Conservation (phyloP, 768 basidiomycete genomes). For the Atractiella rhizophila region DNA sequence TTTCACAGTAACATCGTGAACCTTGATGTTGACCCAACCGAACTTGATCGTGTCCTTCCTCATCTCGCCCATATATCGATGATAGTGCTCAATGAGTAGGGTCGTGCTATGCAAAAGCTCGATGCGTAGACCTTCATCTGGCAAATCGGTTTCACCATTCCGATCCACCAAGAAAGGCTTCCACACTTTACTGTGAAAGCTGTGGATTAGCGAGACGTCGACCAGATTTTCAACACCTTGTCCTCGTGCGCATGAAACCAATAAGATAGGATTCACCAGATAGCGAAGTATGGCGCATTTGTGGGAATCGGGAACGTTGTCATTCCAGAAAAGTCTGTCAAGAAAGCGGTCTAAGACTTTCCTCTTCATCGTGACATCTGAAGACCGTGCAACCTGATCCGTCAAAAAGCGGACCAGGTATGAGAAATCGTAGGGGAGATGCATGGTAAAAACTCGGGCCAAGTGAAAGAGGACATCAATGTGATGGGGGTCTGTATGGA, state of each 20-base stretch:
- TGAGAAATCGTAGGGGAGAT: conserved; percentile 56
- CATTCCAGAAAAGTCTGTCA: conserved; percentile 49
- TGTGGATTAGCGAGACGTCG: conserved; percentile 41
- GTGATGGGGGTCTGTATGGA: conserved; percentile 32
- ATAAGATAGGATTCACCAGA: conserved; percentile 61
- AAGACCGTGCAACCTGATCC: conserved; percentile 48
- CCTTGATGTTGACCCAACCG: conserved; percentile 61
- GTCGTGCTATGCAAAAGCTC: conserved; percentile 77
- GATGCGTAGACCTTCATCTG: conserved; percentile 64
- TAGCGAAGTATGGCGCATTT: conserved; percentile 43
- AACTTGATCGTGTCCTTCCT: conserved; percentile 83
- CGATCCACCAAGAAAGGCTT: conserved; percentile 41
- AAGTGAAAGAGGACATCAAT: conserved; percentile 75
- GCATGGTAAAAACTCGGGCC: conserved; percentile 50
- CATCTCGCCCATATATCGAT: conserved; percentile 47
- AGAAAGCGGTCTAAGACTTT: conserved; percentile 63
- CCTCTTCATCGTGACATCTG: conserved; percentile 40
- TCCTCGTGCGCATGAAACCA: conserved; percentile 42
- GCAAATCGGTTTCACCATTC: conserved; percentile 18
- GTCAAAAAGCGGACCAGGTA: conserved; percentile 63
- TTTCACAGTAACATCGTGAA: conserved; percentile 73
- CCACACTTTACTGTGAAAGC: conserved; percentile 56
- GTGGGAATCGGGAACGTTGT: conserved; percentile 39
- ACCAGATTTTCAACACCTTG: conserved; percentile 35
- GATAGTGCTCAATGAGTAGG: conserved; percentile 59